Evolutionary conservation across 768 basidiomycete species (phyloP), one percentile per base, ranked within the genome.

Genomic region (Dentipellis fragilis): DNA sequence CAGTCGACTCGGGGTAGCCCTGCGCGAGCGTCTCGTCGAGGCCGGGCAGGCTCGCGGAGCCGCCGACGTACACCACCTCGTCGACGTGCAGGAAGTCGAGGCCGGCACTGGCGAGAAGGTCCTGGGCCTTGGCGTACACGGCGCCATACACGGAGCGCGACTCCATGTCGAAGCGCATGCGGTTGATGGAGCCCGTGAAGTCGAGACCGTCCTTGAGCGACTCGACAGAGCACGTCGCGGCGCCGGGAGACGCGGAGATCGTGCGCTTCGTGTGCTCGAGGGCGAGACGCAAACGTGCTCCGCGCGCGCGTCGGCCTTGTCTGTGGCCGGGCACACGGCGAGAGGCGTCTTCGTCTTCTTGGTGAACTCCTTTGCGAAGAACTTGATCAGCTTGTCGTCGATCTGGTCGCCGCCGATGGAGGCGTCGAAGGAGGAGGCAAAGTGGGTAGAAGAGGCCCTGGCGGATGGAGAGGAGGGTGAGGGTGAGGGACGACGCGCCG

Each of bases 241-340:
- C 89, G 51, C 54, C 56, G 10, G 86, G 80, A 4, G 85, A 87
- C 0, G 95, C 94, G 52, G 84, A 85, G 60, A 98, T 77, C 0
- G 92, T 93, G 61, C 93, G 84, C 72, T 97, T 99, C 29, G 93
- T 95, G 67, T 93, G 87, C 67, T 97, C 93, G 54, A 96, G 82
- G 7, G 93, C 92, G 19, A 98, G 81, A 10, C 87, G 81, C 23
- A 99, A 82, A 66, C 94, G 95, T n/a, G 92, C 89, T 92, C 87
- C 0, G 94, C 90, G 21, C 96, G 89, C 64, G 82, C 77, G 70
- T 93, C 88, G 35, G 75, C 73, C 16, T 73, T 61, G 19, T 80
- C 74, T 2, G 74, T 73, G 5, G 85, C 72, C 1, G 85, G 84
- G 54, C 75, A 80, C 14, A 92, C 76, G 9, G 77, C 71, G 45